phyloP scores from a whole-genome alignment of 306 rosid genomes.

The Fragaria iinumae region DNA sequence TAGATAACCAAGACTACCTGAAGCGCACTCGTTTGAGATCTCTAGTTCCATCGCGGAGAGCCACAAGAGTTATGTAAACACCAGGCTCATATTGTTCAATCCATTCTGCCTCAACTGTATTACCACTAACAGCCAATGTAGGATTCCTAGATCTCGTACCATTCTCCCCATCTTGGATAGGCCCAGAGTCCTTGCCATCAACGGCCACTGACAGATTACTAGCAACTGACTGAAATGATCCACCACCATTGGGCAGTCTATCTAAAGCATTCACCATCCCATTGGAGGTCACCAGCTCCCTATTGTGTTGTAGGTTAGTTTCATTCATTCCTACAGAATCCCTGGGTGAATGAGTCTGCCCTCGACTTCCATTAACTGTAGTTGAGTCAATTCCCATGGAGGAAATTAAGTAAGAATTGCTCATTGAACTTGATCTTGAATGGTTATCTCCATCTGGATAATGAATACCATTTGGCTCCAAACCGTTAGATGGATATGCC shows the following conservation, averaged over 20 bases:
- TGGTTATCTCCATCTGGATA: slow-evolving; percentile 54
- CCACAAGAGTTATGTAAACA: slow-evolving; percentile 94
- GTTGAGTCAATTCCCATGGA: slow-evolving; percentile 53
- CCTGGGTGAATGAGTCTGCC: slow-evolving; percentile 30
- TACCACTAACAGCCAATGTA: slow-evolving; percentile 34
- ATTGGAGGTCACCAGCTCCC: slow-evolving; percentile 33
- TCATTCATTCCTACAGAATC: slow-evolving; percentile 47
- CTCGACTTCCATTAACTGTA: slow-evolving; percentile 36
- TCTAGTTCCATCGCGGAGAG: slow-evolving; percentile 80
- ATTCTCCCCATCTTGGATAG: slow-evolving; percentile 56
- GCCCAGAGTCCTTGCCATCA: slow-evolving; percentile 62
- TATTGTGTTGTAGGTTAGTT: slow-evolving; percentile 41
- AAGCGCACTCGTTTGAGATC: slow-evolving; percentile 97
- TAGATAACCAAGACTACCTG: slow-evolving; percentile 51
- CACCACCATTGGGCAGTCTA: slow-evolving; percentile 50
- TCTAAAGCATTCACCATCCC: slow-evolving; percentile 38
- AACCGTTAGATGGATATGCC: slow-evolving; percentile 56
- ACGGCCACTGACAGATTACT: slow-evolving; percentile 46
- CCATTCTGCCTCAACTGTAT: slow-evolving; percentile 91
- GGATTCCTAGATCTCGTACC: slow-evolving; percentile 48
- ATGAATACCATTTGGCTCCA: slow-evolving; percentile 59
- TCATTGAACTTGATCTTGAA: slow-evolving; percentile 61
- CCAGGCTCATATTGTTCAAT: slow-evolving; percentile 96
- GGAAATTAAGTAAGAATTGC: slow-evolving; percentile 61
- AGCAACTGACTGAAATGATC: slow-evolving; percentile 39